Base-by-base conservation (phyloP, 2,329 filamentous ascomycete species). In the Epichloe glyceriae region DNA sequence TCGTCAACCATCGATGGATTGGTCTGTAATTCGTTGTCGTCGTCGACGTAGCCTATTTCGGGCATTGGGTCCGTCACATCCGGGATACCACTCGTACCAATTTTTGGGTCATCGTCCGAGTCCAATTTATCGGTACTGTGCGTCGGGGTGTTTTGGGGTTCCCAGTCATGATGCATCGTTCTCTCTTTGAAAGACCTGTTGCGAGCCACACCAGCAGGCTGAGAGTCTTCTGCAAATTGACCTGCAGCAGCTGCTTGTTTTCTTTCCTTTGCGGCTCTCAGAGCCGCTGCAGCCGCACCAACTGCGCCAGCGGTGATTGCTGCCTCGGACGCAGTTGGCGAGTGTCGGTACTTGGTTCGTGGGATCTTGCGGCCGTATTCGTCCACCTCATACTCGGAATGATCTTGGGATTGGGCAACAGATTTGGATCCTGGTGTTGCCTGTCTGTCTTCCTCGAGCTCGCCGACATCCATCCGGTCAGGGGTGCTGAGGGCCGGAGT, bases 1-100 rank as follows among this genome's bases (percentile, higher is more conserved):
- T 86, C 88, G 56, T 89, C 79, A 40, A 94, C 81, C 47, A 90
- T 75, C 0, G 90, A 95, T 3, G 88, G 88, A 61, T 94, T 94
- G 17, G 89, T 95, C 44, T 80, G 83, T 15, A 88, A 76, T 54
- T 94, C 88, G 38, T 80, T 76, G 11, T 76, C 72, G 38, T 80
- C 76, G 11, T 76, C 72, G 2, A 69, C 58, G 56, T 87, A 85
- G 4, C 85, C 88, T 60, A 86, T 82, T 61, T 90, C 88, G 0
- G 85, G 87, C 72, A 90, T 79, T 5, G 85, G 84, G 57, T 90
- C 74, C 51, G 82, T 69, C 37, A 78, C 68, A 56, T 83, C 76
- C 3, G 88, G 88, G 53, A 90, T 64, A 45, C 82, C 84, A 62
- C 76, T 88, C 42, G 84, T 79, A 40, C 76, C 77, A 73, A 94